Percentiles rank a stretch among this genome's conserved stretches.
Conservation (phyloP, 805 yeast genomes). For the Barnettozyma populi region DNA sequence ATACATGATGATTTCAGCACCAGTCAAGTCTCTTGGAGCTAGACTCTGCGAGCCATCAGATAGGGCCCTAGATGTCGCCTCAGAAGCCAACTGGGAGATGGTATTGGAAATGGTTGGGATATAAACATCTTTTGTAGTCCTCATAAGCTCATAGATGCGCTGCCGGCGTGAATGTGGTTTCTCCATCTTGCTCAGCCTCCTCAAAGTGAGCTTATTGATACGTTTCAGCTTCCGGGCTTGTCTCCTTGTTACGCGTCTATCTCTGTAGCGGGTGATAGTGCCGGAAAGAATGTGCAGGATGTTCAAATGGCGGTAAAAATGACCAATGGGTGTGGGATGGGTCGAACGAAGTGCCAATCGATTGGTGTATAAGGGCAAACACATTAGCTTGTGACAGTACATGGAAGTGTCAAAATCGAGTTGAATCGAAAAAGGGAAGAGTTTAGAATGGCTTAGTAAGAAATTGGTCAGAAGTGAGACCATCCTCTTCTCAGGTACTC, state of each 20-base stretch:
- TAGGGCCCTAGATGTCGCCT: conserved; percentile 30
- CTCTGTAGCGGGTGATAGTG: not conserved
- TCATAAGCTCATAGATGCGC: conserved; percentile 44
- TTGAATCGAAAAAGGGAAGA: no score
- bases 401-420: not conserved
- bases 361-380: not conserved
- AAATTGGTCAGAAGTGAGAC: no score
- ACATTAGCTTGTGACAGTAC: not conserved
- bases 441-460: no score
- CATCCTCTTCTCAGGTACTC: no score
- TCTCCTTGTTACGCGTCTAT: not conserved
- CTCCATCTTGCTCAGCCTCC: conserved; percentile 1
- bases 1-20: conserved; percentile 55
- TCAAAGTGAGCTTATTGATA: not conserved
- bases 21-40: conserved; percentile 27
- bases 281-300: not conserved
- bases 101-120: conserved; percentile 47
- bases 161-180: conserved; percentile 33
- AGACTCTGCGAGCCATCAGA: conserved; percentile 7
- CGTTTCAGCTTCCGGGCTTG: not conserved
- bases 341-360: not conserved
- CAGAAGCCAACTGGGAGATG: conserved; percentile 43
- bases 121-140: conserved; percentile 50
- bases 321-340: not conserved
- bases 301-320: not conserved